Percentiles rank a stretch among this genome's conserved stretches.
Evolutionary conservation across 345 rosid genomes (phyloP).

Genomic region (Populus pruinosa): DNA sequence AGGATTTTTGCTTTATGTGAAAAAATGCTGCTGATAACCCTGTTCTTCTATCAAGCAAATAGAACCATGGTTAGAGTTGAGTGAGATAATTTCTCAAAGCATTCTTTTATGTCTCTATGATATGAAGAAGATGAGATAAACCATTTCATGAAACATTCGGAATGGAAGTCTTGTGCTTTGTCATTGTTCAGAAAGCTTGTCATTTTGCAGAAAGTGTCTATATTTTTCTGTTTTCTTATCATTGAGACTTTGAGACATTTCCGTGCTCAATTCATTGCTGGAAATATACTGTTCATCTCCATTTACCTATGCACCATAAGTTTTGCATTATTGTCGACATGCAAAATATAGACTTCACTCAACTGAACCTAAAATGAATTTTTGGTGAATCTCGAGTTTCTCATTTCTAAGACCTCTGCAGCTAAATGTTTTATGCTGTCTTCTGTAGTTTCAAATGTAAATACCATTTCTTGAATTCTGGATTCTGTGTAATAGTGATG

Average conservation of each 20-base stretch:
- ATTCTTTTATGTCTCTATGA: too few relatives aligned
- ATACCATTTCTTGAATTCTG: neutral
- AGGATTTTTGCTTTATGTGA: too few relatives aligned
- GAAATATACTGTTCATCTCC: neutral
- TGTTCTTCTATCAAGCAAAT: too few relatives aligned
- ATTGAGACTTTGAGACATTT: neutral
- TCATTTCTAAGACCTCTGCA: neutral
- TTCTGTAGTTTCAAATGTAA: neutral
- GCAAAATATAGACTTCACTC: neutral
- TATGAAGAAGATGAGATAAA: too few relatives aligned
- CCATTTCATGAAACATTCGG: too few relatives aligned
- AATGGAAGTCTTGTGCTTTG: too few relatives aligned
- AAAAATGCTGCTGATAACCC: too few relatives aligned
- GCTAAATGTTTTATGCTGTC: neutral
- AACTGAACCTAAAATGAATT: neutral
- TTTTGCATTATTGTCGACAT: neutral
- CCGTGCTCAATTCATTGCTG: neutral
- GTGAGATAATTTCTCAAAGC: too few relatives aligned
- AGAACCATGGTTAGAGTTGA: too few relatives aligned
- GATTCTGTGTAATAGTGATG: neutral
- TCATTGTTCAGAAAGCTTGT: neutral
- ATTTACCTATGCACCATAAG: neutral
- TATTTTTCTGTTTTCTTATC: too few relatives aligned
- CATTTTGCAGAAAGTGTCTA: neutral
- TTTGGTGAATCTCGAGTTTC: neutral